Evolutionary conservation across 1,139 yeast genomes (phyloP), one percentile per base, ranked within the genome.

Genomic region (Yamadazyma songkhlaensis): DNA sequence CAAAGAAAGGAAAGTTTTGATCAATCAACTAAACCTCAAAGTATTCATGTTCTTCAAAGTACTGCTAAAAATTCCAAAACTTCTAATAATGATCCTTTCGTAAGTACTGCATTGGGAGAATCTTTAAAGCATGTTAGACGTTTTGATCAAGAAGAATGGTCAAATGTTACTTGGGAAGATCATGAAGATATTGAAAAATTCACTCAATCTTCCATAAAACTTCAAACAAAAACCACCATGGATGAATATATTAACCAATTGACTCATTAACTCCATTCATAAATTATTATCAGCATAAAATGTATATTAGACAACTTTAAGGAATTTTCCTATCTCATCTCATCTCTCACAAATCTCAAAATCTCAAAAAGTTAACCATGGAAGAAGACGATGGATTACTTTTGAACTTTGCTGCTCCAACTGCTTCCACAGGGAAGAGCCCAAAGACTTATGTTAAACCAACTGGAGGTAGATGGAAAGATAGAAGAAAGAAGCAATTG

Each of bases 401-500:
- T 50, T 60, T 85, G 51, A 85, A 85, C 56, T 81, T 85, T 54
- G 72, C 80, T 9, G 52, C 58, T 5, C 41, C 48, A n/a, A 36
- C 49, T 0, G 37, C 41, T 0, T 44, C 43, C 11, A 43, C 38
- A 4, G 26, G 45, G 5, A 40, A 38, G 32, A 37, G 24, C 12
- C 33, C 31, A 42, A 45, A 30, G 42, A 17, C 43, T 2, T 43
- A 53, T 2, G 52, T 55, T 5, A 81, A 79, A 47, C 68, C 77
- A 4, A 67, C 74, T 6, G 92, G 94, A 23, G 94, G 94, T 6
- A 73, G 74, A 50, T 85, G 95, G 95, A 82, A 77, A 50, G 95
- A 86, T 43, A 72, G 95, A 45, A 69, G 94, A 49, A 76, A 74
- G 52, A 70, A 72, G 32, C 79, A 76, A 50, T 62, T 79, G 39